A percentile compares a stretch with the other conserved stretches of the same genome.
phyloP scores from a whole-genome alignment of 148 eudicot genomes.

The Selenicereus undatus region DNA sequence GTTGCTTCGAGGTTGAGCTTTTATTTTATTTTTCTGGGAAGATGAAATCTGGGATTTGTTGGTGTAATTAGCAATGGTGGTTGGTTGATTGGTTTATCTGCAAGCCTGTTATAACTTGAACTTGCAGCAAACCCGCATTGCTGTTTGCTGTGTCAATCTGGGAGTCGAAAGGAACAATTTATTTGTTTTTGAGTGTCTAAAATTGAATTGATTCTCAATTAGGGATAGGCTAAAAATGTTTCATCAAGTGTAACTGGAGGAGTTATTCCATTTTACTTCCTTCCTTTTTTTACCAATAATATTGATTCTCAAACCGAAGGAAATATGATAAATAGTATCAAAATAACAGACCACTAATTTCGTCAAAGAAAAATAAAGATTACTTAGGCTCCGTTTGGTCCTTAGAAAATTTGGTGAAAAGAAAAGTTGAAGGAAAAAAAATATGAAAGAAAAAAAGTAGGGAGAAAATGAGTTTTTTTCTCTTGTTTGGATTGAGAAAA shows the following conservation, averaged over 20 bases:
- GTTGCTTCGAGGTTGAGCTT: constrained; percentile 15
- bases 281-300: background rate
- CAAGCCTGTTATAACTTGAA: background rate
- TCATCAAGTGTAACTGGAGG: background rate
- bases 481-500: too few relatives aligned
- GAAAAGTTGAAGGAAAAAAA: too few relatives aligned
- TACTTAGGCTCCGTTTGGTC: too few relatives aligned
- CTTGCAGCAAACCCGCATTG: background rate
- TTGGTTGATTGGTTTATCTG: background rate
- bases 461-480: too few relatives aligned
- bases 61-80: background rate
- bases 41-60: background rate
- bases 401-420: too few relatives aligned
- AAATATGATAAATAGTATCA: background rate
- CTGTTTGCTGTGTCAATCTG: background rate
- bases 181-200: background rate
- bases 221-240: background rate
- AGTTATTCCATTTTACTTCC: background rate
- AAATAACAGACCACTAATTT: background rate
- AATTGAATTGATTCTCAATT: too few relatives aligned
- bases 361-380: too few relatives aligned
- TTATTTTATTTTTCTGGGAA: background rate
- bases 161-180: background rate
- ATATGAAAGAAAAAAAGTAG: too few relatives aligned
- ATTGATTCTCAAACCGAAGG: too few relatives aligned